Evolutionary conservation across 441 rosid genomes (phyloP).

Genomic region (Breynia disticha): DNA sequence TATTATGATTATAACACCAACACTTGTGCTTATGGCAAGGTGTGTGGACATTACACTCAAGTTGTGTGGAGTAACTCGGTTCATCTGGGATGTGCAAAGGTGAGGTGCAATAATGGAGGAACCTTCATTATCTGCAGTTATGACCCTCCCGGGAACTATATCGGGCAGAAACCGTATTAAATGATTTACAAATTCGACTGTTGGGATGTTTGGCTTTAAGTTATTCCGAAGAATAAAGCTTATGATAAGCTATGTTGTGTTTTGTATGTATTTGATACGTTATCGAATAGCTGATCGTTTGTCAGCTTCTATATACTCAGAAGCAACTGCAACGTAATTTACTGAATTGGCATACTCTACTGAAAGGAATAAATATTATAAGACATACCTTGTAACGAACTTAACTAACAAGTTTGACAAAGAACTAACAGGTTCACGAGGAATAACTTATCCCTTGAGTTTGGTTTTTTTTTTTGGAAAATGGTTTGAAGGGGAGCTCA

Average conservation of each 20-base stretch:
- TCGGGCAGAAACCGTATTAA: constrained; percentile 22
- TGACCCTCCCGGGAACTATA: constrained; percentile 23
- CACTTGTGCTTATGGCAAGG: constrained; percentile 21
- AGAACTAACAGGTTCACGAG: no score
- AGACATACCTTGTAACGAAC: no score
- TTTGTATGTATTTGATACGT: no score
- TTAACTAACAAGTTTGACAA: no score
- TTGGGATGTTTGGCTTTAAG: background rate
- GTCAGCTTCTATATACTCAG: no score
- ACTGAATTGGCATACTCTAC: no score
- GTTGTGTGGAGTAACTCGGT: constrained; percentile 41
- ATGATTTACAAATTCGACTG: background rate
- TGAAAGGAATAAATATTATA: no score
- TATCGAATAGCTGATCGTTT: no score
- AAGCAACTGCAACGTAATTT: no score
- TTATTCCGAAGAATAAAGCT: background rate
- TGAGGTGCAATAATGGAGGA: constrained; percentile 22
- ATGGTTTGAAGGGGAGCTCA: no score
- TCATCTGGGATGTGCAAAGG: constrained; percentile 39
- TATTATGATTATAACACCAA: constrained; percentile 27
- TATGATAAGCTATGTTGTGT: background rate
- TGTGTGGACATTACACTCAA: constrained; percentile 45
- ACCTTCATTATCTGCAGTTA: constrained; percentile 20
- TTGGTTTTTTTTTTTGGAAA: no score
- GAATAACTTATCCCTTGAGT: no score